Evolutionary conservation across 2,329 filamentous ascomycete species (phyloP).

Genomic region (Aspergillus alliaceus): DNA sequence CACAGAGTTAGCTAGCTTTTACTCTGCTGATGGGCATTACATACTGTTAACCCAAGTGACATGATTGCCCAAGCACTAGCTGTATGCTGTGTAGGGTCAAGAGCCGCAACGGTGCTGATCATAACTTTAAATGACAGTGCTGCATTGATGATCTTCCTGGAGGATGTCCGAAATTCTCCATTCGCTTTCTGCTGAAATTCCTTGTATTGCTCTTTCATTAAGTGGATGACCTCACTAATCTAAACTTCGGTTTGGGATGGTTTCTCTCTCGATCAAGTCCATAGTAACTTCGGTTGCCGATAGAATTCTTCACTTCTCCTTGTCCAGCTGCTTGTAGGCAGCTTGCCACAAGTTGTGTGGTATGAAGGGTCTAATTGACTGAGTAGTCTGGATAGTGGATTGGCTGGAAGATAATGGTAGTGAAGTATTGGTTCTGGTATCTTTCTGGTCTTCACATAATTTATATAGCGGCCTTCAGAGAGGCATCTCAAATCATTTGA

Average conservation of each 20-base stretch:
- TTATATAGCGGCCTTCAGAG: no score
- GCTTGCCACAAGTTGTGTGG: slow-evolving; percentile 17
- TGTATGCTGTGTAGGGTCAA: slow-evolving; percentile 16
- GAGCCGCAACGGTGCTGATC: slow-evolving; percentile 6
- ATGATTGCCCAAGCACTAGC: no score
- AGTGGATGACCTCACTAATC: slow-evolving; percentile 11
- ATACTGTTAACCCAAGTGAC: slow-evolving; percentile 19
- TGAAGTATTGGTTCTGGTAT: no score
- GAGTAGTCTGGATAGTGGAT: not conserved
- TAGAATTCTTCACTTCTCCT: slow-evolving; percentile 9
- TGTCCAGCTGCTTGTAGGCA: slow-evolving; percentile 16
- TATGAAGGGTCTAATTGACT: not conserved
- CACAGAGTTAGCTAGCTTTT: not conserved
- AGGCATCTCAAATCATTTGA: no score
- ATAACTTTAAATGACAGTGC: slow-evolving; percentile 16
- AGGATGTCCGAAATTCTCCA: slow-evolving; percentile 3
- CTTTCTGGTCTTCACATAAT: no score
- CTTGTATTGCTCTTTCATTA: slow-evolving; percentile 13
- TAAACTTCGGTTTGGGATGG: not conserved
- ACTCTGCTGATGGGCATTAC: not conserved
- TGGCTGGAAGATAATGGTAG: no score
- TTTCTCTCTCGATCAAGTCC: not conserved
- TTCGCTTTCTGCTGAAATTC: slow-evolving; percentile 8
- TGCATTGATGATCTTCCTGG: slow-evolving; percentile 13
- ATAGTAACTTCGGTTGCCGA: not conserved